These are phyloP conservation scores for Exophiala sp. DNA, from an alignment of 2,329 filamentous ascomycete species.

Conservation along the genomic window DNA sequence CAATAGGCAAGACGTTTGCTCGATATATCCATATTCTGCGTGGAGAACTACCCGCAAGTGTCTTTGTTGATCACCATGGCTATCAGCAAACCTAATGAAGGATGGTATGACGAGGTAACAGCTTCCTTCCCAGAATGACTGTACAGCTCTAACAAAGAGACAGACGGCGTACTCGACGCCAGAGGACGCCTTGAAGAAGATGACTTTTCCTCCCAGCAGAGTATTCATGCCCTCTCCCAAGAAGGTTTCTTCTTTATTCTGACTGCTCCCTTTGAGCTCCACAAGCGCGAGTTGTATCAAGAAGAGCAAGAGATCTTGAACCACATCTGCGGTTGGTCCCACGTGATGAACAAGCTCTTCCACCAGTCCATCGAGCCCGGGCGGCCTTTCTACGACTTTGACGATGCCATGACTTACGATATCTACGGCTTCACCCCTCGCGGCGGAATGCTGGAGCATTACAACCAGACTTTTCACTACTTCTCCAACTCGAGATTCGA, in stretches of 20 bases:
- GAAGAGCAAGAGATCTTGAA: constrained; percentile 10
- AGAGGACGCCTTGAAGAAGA: constrained; percentile 2
- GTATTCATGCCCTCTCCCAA: too few species aligned
- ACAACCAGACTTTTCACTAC: constrained; percentile 1
- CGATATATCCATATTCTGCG: too few species aligned
- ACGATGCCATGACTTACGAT: constrained; percentile 3
- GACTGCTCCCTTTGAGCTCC: too few species aligned
- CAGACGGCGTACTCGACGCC: constrained; percentile 3
- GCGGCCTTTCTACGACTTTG: constrained; percentile 4
- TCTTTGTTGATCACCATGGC: too few species aligned
- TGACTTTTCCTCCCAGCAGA: neutral
- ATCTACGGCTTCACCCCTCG: constrained; percentile 1
- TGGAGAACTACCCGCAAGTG: too few species aligned
- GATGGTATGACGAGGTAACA: neutral
- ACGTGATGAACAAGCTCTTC: constrained; percentile 3
- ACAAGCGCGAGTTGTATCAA: neutral
- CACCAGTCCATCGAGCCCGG: constrained; percentile 1
- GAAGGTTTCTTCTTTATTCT: too few species aligned
- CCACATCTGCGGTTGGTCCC: constrained; percentile 1
- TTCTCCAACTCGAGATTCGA: constrained; percentile 4
- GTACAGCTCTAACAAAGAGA: too few species aligned
- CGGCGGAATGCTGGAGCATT: constrained; percentile 3
- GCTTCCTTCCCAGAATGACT: too few species aligned
- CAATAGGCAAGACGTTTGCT: too few species aligned
- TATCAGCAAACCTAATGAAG: too few species aligned